A percentile compares a stretch with the other conserved stretches of the same genome.
Conservation (phyloP, 1,284 basidiomycete genomes). For the Malassezia psittaci region DNA sequence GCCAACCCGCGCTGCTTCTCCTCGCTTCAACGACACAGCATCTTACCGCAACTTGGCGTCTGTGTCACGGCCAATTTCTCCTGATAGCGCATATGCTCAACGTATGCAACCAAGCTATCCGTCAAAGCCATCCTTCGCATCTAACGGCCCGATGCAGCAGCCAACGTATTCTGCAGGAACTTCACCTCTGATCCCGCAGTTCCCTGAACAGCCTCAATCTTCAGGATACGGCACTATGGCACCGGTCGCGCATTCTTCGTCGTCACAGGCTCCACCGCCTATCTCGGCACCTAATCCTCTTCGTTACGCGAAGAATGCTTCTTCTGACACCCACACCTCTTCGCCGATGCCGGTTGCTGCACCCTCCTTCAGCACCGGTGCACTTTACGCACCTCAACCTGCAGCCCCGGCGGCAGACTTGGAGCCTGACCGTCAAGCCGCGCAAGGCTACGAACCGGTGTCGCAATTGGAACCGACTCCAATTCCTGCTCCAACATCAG, state of each 20-base stretch:
- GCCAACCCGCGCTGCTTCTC: background rate
- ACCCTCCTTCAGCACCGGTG: background rate
- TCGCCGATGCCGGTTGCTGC: background rate
- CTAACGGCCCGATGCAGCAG: background rate
- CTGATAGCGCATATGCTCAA: background rate
- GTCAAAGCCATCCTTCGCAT: background rate
- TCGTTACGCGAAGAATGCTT: background rate
- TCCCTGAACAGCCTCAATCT: background rate
- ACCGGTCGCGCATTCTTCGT: background rate
- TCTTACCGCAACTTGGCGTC: background rate
- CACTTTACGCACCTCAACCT: background rate
- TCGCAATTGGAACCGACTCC: background rate
- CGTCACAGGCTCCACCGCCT: background rate
- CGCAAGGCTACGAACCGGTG: background rate
- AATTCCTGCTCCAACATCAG: background rate
- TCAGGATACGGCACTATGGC: background rate
- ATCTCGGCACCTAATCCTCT: background rate
- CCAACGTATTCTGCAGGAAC: background rate
- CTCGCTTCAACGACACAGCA: background rate
- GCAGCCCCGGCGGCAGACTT: background rate
- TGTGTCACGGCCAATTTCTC: background rate
- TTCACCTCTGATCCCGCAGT: background rate
- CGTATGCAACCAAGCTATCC: background rate
- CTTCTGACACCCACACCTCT: background rate
- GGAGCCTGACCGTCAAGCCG: background rate